Evolutionary conservation across 257 asterid genomes (phyloP).

Genomic region (Osmanthus fragrans): DNA sequence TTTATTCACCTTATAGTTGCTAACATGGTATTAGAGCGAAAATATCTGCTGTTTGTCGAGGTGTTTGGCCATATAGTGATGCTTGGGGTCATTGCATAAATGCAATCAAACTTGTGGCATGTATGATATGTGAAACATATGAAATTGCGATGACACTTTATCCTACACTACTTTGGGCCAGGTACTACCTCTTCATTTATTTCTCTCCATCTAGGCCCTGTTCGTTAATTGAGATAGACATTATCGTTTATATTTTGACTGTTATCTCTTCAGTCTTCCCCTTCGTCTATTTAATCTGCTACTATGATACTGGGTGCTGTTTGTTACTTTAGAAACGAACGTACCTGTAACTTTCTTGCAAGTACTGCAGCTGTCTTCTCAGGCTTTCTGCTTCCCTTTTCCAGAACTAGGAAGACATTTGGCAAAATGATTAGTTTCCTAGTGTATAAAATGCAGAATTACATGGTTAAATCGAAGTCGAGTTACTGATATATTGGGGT

Average conservation of each 20-base stretch:
- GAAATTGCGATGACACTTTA: background rate
- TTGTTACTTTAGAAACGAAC: constrained; percentile 1
- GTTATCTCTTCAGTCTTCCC: background rate
- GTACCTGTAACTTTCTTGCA: constrained; percentile 53
- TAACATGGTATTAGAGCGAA: background rate
- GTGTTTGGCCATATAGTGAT: background rate
- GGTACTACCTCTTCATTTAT: background rate
- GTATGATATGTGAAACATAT: background rate
- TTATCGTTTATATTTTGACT: background rate
- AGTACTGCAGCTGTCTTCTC: constrained; percentile 50
- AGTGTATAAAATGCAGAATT: background rate
- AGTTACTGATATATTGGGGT: background rate
- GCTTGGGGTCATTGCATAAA: background rate
- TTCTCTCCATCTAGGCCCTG: background rate
- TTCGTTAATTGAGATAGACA: background rate
- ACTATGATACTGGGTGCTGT: background rate
- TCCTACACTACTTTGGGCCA: background rate
- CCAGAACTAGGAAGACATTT: constrained; percentile 40
- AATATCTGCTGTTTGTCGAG: background rate
- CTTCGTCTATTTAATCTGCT: background rate
- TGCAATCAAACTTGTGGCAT: background rate
- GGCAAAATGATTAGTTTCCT: background rate
- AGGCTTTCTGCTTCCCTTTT: constrained; percentile 48
- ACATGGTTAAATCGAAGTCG: background rate
- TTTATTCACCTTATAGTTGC: background rate